Base-by-base conservation (phyloP, 306 rosid species). In the Vicia villosa region DNA sequence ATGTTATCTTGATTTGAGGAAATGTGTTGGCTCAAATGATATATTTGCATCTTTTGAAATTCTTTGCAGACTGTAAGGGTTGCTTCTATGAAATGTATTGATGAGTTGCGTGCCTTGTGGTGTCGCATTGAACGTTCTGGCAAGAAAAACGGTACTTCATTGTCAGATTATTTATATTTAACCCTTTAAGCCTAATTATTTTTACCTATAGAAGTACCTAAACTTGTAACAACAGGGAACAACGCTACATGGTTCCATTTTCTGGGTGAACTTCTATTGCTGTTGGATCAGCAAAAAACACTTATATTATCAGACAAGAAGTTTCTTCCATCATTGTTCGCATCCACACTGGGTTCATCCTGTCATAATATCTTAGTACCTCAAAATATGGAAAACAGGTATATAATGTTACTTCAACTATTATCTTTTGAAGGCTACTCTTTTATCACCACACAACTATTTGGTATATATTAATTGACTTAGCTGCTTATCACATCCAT, bases 71-170 rank as follows among this genome's bases (percentile, higher is more conserved):
- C 81, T 54, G 57, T 80, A 75, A 86, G 90, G 76, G 70, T 76
- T 74, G 94, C 85, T 62, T 89, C 97, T 24, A 87, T 94, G 94
- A 77, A 74, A 73, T 88, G 97, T 70, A 68, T 87, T 17, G 94
- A 83, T 57, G 83, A 81, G 73, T 54, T 94, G 43, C 72, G 64
- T 61, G 78, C 85, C 55, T 71, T 90, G 64, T 79, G 92, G 87
- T 67, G 75, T 78, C 90, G 36, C 58, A 83, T 85, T 22, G 89
- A 85, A 68, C 77, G 77, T 22, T 83, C 83, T 71, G 89, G 86
- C 85, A 86, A 85, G 83, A 93, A 81, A 86, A 90, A 94, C 75
- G 98, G 98, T 93, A 90, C 54, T 69, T 49, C 50, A 17, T 56
- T 64, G 45, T 54, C 55, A 14, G 34, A 76, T 60, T 71, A 54